A percentile compares a stretch with the other conserved stretches of the same genome.
phyloP scores from a whole-genome alignment of 345 rosid species.

The Populus euphratica region DNA sequence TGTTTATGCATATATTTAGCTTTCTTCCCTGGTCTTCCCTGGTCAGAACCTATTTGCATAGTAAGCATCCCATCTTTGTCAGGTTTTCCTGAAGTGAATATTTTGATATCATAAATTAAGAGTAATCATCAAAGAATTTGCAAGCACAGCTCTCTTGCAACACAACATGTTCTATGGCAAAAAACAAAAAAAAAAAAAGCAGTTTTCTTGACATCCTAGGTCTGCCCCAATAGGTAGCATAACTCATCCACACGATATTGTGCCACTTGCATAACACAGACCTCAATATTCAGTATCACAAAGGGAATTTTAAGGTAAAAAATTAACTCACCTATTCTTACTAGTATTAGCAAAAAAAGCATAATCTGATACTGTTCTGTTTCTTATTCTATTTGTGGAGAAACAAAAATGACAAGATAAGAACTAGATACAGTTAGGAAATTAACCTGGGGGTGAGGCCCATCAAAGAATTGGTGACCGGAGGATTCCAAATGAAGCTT shows the following conservation, averaged over 20 bases:
- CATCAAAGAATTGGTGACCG: background rate
- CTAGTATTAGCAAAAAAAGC: background rate
- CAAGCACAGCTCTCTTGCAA: background rate
- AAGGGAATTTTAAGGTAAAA: background rate
- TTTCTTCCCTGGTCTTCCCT: background rate
- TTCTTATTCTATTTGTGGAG: background rate
- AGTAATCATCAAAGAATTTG: background rate
- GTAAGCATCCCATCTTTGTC: background rate
- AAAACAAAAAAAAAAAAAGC: background rate
- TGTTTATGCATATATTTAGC: background rate
- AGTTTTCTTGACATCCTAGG: background rate
- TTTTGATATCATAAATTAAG: background rate
- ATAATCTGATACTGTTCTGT: background rate
- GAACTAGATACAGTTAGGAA: background rate
- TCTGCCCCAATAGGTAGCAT: background rate
- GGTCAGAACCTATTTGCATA: background rate
- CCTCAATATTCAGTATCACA: background rate
- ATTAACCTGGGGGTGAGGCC: background rate
- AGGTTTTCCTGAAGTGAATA: background rate
- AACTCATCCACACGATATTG: background rate
- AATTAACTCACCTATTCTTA: background rate
- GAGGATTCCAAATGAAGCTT: background rate
- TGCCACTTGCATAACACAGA: background rate
- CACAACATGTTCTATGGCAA: background rate
- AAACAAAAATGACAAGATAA: background rate